Evolutionary conservation across 805 yeast genomes (phyloP).

Genomic region (Yarrowia osloensis): DNA sequence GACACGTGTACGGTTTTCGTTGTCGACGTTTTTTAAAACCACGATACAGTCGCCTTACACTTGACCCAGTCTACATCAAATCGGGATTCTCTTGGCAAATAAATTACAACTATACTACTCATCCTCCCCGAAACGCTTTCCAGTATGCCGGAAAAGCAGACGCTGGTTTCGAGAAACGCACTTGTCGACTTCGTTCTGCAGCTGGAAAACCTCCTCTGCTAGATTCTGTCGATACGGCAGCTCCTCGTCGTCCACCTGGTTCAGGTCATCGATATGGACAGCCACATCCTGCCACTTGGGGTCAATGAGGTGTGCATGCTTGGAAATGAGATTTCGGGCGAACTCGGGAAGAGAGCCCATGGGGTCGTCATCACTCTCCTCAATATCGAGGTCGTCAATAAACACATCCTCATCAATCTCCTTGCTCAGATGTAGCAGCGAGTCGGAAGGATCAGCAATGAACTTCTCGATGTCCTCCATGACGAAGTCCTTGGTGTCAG

Average conservation of each 20-base stretch:
- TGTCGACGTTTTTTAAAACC: too few relatives aligned
- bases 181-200: conserved; percentile 11
- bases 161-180: conserved; percentile 12
- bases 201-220: conserved; percentile 14
- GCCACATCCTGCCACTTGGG: conserved; percentile 22
- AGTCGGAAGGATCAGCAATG: conserved; percentile 1
- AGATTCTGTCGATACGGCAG: conserved; percentile 21
- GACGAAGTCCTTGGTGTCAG: neutral
- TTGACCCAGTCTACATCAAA: too few relatives aligned
- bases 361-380: conserved; percentile 1
- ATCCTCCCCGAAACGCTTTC: neutral
- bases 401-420: conserved; percentile 13
- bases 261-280: conserved; percentile 13
- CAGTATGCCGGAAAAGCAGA: conserved; percentile 15
- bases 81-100: too few relatives aligned
- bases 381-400: conserved; percentile 4
- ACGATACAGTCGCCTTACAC: too few relatives aligned
- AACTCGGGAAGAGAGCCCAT: conserved; percentile 12
- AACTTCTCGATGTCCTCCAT: conserved; percentile 3
- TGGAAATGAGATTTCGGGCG: neutral
- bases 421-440: neutral
- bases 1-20: neutral
- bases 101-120: neutral
- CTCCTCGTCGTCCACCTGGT: conserved; percentile 20
- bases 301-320: conserved; percentile 5